Percentiles rank a stretch among this genome's conserved stretches.
These are phyloP conservation scores for Anthostomella pinea DNA, from an alignment of 2,329 filamentous ascomycete species.

Conservation along the genomic window DNA sequence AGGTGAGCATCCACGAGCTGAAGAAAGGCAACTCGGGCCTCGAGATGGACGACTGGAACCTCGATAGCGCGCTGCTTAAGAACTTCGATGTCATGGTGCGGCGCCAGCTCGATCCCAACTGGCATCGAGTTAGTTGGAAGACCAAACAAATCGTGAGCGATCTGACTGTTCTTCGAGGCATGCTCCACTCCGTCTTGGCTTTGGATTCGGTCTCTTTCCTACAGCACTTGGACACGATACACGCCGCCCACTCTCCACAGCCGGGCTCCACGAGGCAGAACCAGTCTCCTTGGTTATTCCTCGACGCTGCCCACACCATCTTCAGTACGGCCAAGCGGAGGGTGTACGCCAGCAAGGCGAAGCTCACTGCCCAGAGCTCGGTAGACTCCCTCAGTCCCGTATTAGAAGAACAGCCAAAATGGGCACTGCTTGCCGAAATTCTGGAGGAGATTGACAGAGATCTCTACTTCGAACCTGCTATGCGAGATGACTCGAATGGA, in stretches of 20 bases:
- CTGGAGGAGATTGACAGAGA: slow-evolving; percentile 92
- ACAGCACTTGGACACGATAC: slow-evolving; percentile 89
- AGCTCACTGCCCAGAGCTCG: slow-evolving; percentile 45
- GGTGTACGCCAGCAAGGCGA: slow-evolving; percentile 73
- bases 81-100: slow-evolving; percentile 89
- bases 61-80: slow-evolving; percentile 87
- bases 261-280: slow-evolving; percentile 84
- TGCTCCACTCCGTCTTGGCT: slow-evolving; percentile 78
- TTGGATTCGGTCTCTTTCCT: slow-evolving; percentile 91
- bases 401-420: slow-evolving; percentile 93
- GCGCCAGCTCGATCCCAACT: slow-evolving; percentile 89
- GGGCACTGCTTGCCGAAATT: slow-evolving; percentile 83
- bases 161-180: slow-evolving; percentile 74
- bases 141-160: slow-evolving; percentile 94
- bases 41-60: slow-evolving; percentile 95
- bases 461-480: slow-evolving; percentile 74
- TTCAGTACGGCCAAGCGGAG: slow-evolving; percentile 86
- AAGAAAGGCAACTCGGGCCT: slow-evolving; percentile 87
- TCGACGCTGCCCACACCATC: slow-evolving; percentile 91
- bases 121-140: slow-evolving; percentile 94
- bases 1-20: slow-evolving; percentile 88
- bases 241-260: slow-evolving; percentile 84
- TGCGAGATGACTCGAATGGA: slow-evolving; percentile 83
- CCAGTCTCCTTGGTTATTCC: slow-evolving; percentile 92
- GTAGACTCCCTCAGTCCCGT: slow-evolving; percentile 70